Evolutionary conservation across 2,329 filamentous ascomycete species (phyloP).

Genomic region (Trichoderma semiorbis): DNA sequence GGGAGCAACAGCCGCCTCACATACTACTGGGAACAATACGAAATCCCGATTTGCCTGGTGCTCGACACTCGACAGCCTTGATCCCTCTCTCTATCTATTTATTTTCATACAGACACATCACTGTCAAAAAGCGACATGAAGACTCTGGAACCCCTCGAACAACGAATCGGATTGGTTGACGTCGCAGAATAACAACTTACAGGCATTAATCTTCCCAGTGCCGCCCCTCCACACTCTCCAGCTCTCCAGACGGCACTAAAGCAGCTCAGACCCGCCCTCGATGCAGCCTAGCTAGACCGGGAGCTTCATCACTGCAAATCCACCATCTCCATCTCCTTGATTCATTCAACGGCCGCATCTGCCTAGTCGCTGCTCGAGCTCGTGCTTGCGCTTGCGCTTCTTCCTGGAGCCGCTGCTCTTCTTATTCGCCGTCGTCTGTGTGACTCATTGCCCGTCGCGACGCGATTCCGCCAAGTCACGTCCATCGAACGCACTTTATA

Average conservation of each 20-base stretch:
- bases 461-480: constrained; percentile 4
- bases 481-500: neutral
- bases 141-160: neutral
- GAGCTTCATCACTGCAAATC: constrained; percentile 1
- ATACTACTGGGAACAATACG: neutral
- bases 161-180: neutral
- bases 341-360: constrained; percentile 3
- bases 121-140: neutral
- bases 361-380: neutral
- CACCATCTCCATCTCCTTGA: neutral
- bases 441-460: constrained; percentile 10
- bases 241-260: neutral
- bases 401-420: neutral
- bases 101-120: neutral
- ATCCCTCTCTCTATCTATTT: neutral
- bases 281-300: constrained; percentile 2
- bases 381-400: neutral
- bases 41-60: neutral
- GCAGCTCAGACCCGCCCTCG: constrained; percentile 6
- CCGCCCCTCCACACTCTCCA: neutral
- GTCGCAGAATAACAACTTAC: neutral
- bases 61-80: neutral
- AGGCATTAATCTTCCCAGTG: neutral
- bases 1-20: neutral
- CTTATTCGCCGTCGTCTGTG: neutral